Percentiles rank a stretch among this genome's conserved stretches.
phyloP scores from a whole-genome alignment of 1,139 yeast genomes.

The Hansenula lynferdii region DNA sequence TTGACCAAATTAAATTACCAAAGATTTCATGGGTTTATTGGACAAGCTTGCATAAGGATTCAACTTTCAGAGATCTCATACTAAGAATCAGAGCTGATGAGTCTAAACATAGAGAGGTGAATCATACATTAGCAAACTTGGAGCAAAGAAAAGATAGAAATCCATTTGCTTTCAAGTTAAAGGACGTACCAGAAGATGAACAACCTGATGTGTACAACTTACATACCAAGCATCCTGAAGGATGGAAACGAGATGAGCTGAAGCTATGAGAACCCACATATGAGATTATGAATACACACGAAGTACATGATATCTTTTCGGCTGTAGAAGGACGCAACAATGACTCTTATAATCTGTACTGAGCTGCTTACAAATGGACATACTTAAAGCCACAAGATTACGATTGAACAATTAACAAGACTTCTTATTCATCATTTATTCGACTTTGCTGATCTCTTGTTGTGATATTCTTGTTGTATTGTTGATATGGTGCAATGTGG shows the following conservation, averaged over 20 bases:
- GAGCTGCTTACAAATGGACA: no score
- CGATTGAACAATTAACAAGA: no score
- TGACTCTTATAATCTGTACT: no score
- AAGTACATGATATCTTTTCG: no score
- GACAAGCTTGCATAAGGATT: conserved; percentile 42
- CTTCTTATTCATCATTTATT: no score
- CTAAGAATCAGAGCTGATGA: conserved; percentile 44
- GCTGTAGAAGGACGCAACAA: no score
- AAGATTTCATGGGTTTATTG: conserved; percentile 61
- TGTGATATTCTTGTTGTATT: no score
- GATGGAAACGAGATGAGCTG: conserved; percentile 58
- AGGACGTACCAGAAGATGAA: conserved; percentile 15
- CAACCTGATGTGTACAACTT: conserved; percentile 54
- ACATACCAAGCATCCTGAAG: conserved; percentile 37
- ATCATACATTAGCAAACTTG: conserved; percentile 51
- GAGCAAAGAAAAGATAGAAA: conserved; percentile 50
- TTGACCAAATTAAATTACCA: conserved; percentile 43
- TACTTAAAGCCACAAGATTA: no score
- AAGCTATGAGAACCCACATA: neutral
- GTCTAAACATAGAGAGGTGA: conserved; percentile 46
- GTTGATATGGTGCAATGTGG: no score
- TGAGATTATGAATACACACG: no score
- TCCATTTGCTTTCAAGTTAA: conserved; percentile 56
- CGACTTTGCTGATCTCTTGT: no score
- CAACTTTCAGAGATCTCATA: conserved; percentile 57